These are phyloP conservation scores for Acanthamoeba royreba DNA, from an alignment of 208 protist species.

Conservation along the genomic window DNA sequence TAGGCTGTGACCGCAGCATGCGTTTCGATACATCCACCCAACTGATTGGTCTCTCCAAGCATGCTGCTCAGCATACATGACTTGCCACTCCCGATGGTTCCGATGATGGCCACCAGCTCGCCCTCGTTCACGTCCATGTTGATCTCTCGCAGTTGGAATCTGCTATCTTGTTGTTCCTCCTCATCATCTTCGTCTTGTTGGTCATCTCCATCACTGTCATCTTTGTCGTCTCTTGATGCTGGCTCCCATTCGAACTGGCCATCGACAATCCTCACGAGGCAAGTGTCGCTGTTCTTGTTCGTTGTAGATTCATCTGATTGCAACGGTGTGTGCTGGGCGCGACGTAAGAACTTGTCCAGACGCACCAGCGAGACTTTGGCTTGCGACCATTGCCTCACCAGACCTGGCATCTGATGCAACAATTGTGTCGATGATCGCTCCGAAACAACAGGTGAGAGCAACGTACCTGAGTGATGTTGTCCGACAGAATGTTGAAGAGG, in stretches of 20 bases:
- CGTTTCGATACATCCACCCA: neutral
- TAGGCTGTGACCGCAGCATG: too few relatives aligned
- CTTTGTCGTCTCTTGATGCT: too few relatives aligned
- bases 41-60: neutral
- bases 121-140: neutral
- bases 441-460: too few relatives aligned
- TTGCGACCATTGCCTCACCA: neutral
- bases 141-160: neutral
- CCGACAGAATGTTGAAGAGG: slow-evolving; percentile 7
- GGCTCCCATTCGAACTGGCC: neutral
- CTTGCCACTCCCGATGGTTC: slow-evolving; percentile 59
- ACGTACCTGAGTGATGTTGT: slow-evolving; percentile 11
- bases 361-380: slow-evolving; percentile 2
- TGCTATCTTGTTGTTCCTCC: slow-evolving; percentile 12
- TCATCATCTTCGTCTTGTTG: neutral
- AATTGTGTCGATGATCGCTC: neutral
- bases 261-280: neutral
- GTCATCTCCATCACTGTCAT: too few relatives aligned
- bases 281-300: neutral
- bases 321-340: neutral
- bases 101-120: slow-evolving; percentile 55
- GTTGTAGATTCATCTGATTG: too few relatives aligned
- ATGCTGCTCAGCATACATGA: slow-evolving; percentile 20
- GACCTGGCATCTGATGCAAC: neutral
- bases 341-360: neutral